These are phyloP conservation scores for Trametes cinnabarina DNA, from an alignment of 768 basidiomycete genomes.

Conservation along the genomic window DNA sequence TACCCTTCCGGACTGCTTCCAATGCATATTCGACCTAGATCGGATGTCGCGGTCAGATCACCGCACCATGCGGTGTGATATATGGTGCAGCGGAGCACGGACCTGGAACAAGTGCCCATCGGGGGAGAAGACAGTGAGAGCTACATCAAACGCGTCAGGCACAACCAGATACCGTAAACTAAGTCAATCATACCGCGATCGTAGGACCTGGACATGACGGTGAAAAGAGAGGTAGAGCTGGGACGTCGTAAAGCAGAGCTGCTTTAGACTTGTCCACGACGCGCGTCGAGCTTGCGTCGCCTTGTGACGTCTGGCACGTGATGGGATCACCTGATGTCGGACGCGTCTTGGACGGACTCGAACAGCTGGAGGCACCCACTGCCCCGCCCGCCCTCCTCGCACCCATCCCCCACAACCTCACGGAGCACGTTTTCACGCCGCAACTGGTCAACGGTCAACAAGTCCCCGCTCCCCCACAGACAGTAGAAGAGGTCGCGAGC, in stretches of 20 bases:
- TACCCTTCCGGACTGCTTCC: constrained; percentile 97
- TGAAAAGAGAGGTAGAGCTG: not conserved
- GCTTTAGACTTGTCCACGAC: constrained; percentile 19
- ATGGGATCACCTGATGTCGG: constrained; percentile 10
- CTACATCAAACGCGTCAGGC: constrained; percentile 37
- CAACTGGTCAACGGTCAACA: no score
- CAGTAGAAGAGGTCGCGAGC: no score
- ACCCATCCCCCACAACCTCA: no score
- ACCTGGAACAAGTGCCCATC: constrained; percentile 99
- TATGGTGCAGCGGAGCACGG: constrained; percentile 15
- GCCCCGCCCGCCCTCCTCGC: no score
- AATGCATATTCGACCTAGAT: constrained; percentile 93
- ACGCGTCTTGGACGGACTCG: constrained; percentile 2
- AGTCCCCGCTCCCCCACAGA: no score
- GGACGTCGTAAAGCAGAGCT: constrained; percentile 16
- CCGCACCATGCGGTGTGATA: not conserved
- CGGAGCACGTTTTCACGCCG: no score
- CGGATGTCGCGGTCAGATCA: constrained; percentile 16
- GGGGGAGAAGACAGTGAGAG: constrained; percentile 96
- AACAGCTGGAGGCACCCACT: no score
- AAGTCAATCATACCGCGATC: constrained; percentile 73
- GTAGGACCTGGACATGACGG: constrained; percentile 86
- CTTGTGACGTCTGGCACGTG: constrained; percentile 17
- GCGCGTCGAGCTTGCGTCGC: constrained; percentile 34
- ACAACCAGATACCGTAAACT: constrained; percentile 6